Base-by-base conservation (phyloP, 1,139 yeast species). In the Diutina siamensis region DNA sequence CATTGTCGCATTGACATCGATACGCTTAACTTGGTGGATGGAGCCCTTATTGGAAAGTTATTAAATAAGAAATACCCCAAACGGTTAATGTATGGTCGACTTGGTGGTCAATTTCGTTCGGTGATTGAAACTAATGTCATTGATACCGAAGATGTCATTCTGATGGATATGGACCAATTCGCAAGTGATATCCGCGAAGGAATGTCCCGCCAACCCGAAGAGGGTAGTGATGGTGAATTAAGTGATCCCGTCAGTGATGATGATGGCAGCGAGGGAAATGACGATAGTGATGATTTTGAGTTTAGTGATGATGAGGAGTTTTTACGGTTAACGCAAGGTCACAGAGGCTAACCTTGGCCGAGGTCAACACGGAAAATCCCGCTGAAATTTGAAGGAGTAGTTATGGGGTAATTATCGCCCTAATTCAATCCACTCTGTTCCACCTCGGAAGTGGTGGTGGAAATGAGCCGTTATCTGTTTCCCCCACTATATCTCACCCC, bases 211-310 rank as follows among this genome's bases (percentile, higher is more conserved):
- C 28, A 25, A 25, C 28, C 28, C 4, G 36, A 5, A 19, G 36
- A 32, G 4, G 34, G 19, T 4, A 19, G 21, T 15, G 41, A 36
- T 4, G 41, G 12, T 1, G 31, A 38, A 15, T 25, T 38, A 12
- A 38, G 42, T 38, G 42, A 38, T 25, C 42, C 42, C 3, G 22
- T 38, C 28, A 38, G 42, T 17, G 42, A 38, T 7, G 21, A 21
- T 3, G 32, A 21, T 9, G 18, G 22, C 28, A 25, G 5, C 28
- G 10, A 31, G 12, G 34, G 4, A n/a, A 8, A 4, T 8, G 20
- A 5, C 18, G 36, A 34, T 20, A 20, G 17, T 4, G 40, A 35
- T 15, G 42, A 38, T 7, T 38, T 38, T 25, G 42, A 38, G 3
- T 38, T 38, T 19, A 38, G 42, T 25, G 42, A 38, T 15, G 40